Evolutionary conservation across 345 rosid species (phyloP).

Genomic region (Eutrema heterophyllum): DNA sequence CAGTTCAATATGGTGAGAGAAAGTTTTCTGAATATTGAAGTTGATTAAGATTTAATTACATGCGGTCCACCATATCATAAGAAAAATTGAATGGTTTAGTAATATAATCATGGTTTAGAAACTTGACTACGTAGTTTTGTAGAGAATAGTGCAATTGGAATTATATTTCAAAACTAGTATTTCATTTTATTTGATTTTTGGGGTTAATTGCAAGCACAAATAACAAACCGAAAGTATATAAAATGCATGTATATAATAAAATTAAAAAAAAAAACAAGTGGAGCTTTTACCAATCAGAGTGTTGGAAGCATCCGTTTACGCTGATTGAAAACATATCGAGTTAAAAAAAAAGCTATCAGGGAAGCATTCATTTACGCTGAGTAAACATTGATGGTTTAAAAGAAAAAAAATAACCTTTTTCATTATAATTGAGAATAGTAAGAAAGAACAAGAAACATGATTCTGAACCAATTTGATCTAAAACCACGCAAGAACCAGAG

Average conservation of each 20-base stretch:
- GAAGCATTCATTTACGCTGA: not conserved
- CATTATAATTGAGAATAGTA: constrained; percentile 2
- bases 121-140: too few relatives aligned
- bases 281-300: not conserved
- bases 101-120: too few relatives aligned
- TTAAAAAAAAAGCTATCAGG: too few relatives aligned
- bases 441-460: not conserved
- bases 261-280: not conserved
- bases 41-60: too few relatives aligned
- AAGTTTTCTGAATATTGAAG: too few relatives aligned
- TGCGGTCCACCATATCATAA: too few relatives aligned
- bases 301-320: not conserved
- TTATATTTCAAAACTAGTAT: too few relatives aligned
- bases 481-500: not conserved
- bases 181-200: too few relatives aligned
- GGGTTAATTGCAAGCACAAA: too few relatives aligned
- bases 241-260: not conserved
- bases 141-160: too few relatives aligned
- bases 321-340: not conserved
- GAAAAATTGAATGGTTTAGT: too few relatives aligned
- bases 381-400: not conserved
- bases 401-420: not conserved
- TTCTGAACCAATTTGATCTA: not conserved
- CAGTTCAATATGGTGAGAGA: too few relatives aligned
- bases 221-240: not conserved